Conservation (phyloP, 257 asterid species). For the Solanum appendiculatum region DNA sequence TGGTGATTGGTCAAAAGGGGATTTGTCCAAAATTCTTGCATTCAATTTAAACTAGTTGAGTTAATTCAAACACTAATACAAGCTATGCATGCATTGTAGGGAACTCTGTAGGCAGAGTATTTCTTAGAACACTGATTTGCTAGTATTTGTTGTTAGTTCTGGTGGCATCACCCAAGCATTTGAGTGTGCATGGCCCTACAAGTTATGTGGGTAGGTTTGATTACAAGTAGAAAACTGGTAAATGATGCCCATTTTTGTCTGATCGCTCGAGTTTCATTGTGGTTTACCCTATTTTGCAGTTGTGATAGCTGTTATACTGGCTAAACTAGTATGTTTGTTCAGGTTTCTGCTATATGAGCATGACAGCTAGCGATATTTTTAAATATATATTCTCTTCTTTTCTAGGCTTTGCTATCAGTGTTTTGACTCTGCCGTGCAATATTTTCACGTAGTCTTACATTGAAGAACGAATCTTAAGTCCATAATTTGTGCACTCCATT, state of each 20-base stretch:
- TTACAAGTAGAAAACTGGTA: not conserved
- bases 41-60: not conserved
- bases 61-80: not conserved
- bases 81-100: not conserved
- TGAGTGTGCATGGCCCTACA: not conserved
- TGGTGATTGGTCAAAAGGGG: not conserved
- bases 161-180: not conserved
- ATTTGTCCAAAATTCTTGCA: not conserved
- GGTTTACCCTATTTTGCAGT: not conserved
- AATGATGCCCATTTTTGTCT: not conserved
- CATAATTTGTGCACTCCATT: not conserved
- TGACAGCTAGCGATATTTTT: not conserved
- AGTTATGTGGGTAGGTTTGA: not conserved
- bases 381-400: not conserved
- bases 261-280: not conserved
- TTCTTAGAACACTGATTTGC: not conserved
- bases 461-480: not conserved
- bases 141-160: not conserved
- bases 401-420: not conserved
- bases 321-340: not conserved
- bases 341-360: not conserved
- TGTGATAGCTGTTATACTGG: not conserved
- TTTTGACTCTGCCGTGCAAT: not conserved
- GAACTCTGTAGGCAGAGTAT: not conserved
- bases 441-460: not conserved